Evolutionary conservation across 164 flowering plant species (phyloP), one percentile per base, ranked within the genome.

Genomic region (Aristolochia contorta): DNA sequence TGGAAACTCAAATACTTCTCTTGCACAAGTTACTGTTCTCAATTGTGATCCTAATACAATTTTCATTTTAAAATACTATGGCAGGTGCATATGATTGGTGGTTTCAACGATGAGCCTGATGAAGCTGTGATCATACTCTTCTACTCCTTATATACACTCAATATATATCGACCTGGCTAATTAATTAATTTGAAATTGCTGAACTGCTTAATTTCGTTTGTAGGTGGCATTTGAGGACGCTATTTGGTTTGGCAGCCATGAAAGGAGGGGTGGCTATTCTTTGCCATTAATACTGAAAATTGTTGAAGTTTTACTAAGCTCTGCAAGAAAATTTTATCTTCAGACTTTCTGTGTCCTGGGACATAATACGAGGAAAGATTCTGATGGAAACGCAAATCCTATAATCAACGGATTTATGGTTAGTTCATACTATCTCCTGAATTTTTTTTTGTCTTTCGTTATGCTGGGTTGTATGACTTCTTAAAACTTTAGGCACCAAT

Each of bases 61-160:
- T n/a, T 60, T 55, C 16, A 25, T 19, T 43, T 13, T 58, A 6
- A 23, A 13, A 33, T 12, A 10, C 16, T 27, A 63, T 71, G 33
- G 82, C 87, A 92, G 97, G 99, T 90, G 69, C 95, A 93, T 80
- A 72, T 93, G 21, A 53, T 93, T 64, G 99, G 99, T 58, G 89
- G 85, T 55, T 90, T 77, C 71, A 87, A 90, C 58, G 99, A 90
- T 70, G 49, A 71, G 60, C 60, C 76, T 20, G 65, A 65, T 51
- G 69, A 78, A 41, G 98, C 89, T 55, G 69, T 88, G 12, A 37
- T 37, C 3, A 37, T 6, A 37, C 43, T 37, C 59, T 66, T 67
- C 46, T 18, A 52, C 59, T 66, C 55, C 66, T 74, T 71, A 58
- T 69, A 43, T 64, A 27, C 48, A 59, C n/a, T 60, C 23, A 59